Percentiles rank a stretch among this genome's conserved stretches.
Evolutionary conservation across 352 stramenopile genomes (phyloP).

Genomic region (Globisporangium recalcitrans): DNA sequence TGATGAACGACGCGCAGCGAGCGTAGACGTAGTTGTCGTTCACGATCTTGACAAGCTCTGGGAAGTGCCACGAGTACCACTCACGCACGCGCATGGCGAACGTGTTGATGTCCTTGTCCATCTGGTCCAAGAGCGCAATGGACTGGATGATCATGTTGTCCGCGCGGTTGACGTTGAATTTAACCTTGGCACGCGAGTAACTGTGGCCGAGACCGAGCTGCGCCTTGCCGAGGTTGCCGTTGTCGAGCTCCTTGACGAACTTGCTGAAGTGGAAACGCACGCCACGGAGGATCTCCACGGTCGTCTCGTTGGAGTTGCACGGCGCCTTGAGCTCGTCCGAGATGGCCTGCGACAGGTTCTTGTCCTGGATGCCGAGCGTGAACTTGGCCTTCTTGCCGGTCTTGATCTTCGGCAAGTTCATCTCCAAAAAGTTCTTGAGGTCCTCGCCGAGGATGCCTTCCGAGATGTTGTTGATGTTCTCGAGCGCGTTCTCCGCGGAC

Average conservation of each 20-base stretch:
- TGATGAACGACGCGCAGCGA: slow-evolving; percentile 95
- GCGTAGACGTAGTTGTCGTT: slow-evolving; percentile 99
- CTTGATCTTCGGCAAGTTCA: slow-evolving; percentile 98
- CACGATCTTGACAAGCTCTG: slow-evolving; percentile 98
- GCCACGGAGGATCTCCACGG: slow-evolving; percentile 94
- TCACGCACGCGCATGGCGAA: slow-evolving; percentile 99
- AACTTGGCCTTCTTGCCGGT: slow-evolving; percentile 89
- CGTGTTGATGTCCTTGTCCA: slow-evolving; percentile 99
- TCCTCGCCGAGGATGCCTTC: slow-evolving; percentile 91
- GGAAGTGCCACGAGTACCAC: slow-evolving; percentile 99
- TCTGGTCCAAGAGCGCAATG: slow-evolving; percentile 98
- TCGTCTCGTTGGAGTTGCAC: slow-evolving; percentile 97
- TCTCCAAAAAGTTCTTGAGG: slow-evolving; percentile 98
- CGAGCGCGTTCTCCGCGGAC: slow-evolving; percentile 96
- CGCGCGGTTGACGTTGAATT: slow-evolving; percentile 99
- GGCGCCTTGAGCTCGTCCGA: slow-evolving; percentile 91
- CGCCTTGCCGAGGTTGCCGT: slow-evolving; percentile 95
- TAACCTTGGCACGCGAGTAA: slow-evolving; percentile 98
- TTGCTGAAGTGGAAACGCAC: slow-evolving; percentile 96
- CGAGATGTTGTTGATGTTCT: slow-evolving; percentile 99
- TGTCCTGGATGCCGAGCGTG: slow-evolving; percentile 91
- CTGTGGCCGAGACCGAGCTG: slow-evolving; percentile 98
- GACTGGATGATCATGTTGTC: slow-evolving; percentile 99
- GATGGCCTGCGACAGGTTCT: slow-evolving; percentile 92
- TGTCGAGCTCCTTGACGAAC: slow-evolving; percentile 97